phyloP scores from a whole-genome alignment of 192 early-diverging fungal species.

The Backusella sp. region DNA sequence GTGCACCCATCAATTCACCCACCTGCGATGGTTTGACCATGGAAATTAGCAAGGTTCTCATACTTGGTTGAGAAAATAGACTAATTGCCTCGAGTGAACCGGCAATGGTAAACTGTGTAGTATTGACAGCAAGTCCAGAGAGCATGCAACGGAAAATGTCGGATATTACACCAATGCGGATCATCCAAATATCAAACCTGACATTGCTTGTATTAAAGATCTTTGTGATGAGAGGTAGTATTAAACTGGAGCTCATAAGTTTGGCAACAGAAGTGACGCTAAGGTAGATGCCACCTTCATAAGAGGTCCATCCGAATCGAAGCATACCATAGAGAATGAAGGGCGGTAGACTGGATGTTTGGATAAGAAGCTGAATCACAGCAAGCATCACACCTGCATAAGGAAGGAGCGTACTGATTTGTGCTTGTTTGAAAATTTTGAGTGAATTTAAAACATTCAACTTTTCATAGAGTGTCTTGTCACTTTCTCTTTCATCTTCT shows the following conservation, averaged over 20 bases:
- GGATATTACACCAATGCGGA: constrained; percentile 38
- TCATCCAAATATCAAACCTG: constrained; percentile 46
- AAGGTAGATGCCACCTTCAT: constrained; percentile 40
- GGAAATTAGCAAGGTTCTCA: constrained; percentile 42
- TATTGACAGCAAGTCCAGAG: constrained; percentile 28
- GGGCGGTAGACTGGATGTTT: constrained; percentile 15
- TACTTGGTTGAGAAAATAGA: constrained; percentile 33
- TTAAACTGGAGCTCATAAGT: constrained; percentile 21
- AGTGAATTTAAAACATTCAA: constrained; percentile 34
- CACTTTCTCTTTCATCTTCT: not conserved
- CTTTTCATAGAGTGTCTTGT: constrained; percentile 8
- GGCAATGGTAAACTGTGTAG: constrained; percentile 11
- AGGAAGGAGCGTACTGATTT: not conserved
- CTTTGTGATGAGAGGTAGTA: constrained; percentile 36
- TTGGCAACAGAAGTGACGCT: constrained; percentile 22
- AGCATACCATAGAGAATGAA: constrained; percentile 40
- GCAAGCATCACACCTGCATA: constrained; percentile 21
- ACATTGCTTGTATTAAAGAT: constrained; percentile 27
- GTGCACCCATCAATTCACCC: constrained; percentile 47
- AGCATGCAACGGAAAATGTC: constrained; percentile 27
- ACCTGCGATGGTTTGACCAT: constrained; percentile 46
- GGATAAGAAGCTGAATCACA: constrained; percentile 17
- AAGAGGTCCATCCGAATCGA: constrained; percentile 41
- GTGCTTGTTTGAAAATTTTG: constrained; percentile 17
- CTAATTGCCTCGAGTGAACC: constrained; percentile 27